Evolutionary conservation across 2,329 filamentous ascomycete species (phyloP).

Genomic region (Calonectria montana): DNA sequence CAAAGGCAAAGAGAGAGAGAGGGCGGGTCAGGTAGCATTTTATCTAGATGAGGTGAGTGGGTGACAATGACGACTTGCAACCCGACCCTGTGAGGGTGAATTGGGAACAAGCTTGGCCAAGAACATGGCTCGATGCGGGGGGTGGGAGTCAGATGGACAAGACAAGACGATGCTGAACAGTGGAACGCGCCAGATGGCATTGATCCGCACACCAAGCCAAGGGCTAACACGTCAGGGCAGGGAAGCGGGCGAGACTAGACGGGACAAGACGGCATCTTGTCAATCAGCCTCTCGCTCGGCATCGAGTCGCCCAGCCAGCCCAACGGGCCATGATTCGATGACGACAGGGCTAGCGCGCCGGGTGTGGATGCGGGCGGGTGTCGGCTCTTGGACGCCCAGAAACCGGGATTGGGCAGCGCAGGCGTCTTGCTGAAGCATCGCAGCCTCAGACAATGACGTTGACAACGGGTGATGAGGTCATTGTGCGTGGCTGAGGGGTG

Average conservation of each 20-base stretch:
- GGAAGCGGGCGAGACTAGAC: background rate
- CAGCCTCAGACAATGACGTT: slow-evolving; percentile 14
- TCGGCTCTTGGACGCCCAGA: background rate
- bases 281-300: slow-evolving; percentile 12
- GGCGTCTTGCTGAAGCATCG: background rate
- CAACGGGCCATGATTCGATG: slow-evolving; percentile 16
- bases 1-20: background rate
- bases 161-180: background rate
- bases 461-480: slow-evolving; percentile 20
- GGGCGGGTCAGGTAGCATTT: slow-evolving; percentile 34
- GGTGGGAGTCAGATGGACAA: background rate
- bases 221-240: slow-evolving; percentile 16
- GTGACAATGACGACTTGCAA: slow-evolving; percentile 29
- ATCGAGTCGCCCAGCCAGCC: background rate
- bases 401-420: slow-evolving; percentile 1
- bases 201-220: background rate
- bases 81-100: slow-evolving; percentile 4
- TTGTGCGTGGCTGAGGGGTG: slow-evolving; percentile 23
- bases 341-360: background rate
- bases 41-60: slow-evolving; percentile 17
- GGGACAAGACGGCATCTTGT: slow-evolving; percentile 9
- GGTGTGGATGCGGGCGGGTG: background rate
- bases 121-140: slow-evolving; percentile 1
- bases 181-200: slow-evolving; percentile 2
- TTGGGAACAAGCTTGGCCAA: background rate